Percentiles rank a stretch among this genome's conserved stretches.
Evolutionary conservation across 2,329 filamentous ascomycete species (phyloP).

Genomic region (Neonectria magnoliae): DNA sequence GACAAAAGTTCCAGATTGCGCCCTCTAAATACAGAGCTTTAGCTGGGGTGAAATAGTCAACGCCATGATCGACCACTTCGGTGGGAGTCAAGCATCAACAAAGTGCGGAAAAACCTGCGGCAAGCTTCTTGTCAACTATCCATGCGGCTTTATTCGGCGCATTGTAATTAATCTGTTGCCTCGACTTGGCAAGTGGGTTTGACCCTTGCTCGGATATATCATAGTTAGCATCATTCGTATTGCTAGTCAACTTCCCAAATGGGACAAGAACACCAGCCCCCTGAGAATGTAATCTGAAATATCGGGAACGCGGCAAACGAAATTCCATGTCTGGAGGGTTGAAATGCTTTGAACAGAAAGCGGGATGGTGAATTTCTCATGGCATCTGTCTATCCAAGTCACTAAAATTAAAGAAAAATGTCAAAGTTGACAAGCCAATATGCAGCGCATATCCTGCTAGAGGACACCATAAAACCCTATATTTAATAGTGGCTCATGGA

Average conservation of each 20-base stretch:
- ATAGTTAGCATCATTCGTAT: neutral
- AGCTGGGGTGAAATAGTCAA: neutral
- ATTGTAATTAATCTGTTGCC: conserved; percentile 24
- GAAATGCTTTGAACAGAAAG: neutral
- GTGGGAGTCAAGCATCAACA: neutral
- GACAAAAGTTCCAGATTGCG: neutral
- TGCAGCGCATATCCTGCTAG: too few relatives aligned
- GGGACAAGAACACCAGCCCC: neutral
- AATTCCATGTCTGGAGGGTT: neutral
- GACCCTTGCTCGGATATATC: neutral
- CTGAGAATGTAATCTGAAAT: neutral
- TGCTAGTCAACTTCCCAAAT: neutral
- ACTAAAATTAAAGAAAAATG: too few relatives aligned
- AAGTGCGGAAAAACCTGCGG: neutral
- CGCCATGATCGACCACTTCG: neutral
- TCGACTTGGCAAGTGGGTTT: conserved; percentile 10
- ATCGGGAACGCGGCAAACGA: neutral
- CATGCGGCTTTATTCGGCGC: neutral
- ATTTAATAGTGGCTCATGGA: too few relatives aligned
- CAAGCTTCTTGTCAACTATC: neutral
- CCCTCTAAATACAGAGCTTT: neutral
- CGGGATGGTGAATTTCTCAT: too few relatives aligned
- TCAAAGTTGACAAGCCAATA: too few relatives aligned
- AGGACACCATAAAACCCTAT: too few relatives aligned
- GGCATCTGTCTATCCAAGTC: too few relatives aligned